phyloP scores from a whole-genome alignment of 2,329 filamentous ascomycete genomes.

The Colletotrichum neosansevieriae region DNA sequence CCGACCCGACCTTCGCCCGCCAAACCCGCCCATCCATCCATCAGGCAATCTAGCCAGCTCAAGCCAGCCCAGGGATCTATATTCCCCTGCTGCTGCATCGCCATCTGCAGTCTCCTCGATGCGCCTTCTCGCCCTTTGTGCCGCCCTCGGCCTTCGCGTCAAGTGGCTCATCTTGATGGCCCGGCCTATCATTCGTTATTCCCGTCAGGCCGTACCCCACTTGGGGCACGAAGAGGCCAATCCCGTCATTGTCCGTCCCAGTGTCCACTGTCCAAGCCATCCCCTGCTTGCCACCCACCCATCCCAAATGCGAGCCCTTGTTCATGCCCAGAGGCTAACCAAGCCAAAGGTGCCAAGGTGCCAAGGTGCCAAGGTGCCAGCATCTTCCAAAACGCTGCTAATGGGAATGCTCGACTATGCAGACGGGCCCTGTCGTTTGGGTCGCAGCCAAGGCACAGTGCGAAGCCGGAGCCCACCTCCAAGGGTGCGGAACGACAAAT shows the following conservation, averaged over 20 bases:
- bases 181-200: conserved; percentile 26
- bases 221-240: conserved; percentile 8
- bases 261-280: background rate
- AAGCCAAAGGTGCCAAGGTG: conserved; percentile 24
- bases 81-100: conserved; percentile 25
- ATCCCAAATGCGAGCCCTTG: conserved; percentile 5
- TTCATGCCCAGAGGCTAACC: conserved; percentile 27
- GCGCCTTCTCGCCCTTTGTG: conserved; percentile 21
- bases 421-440: conserved; percentile 28
- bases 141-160: conserved; percentile 27
- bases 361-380: conserved; percentile 28
- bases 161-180: conserved; percentile 15
- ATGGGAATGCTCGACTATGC: conserved; percentile 1
- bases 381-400: conserved; percentile 24
- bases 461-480: conserved; percentile 13
- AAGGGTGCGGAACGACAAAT: conserved; percentile 7
- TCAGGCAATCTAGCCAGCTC: background rate
- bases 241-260: conserved; percentile 22
- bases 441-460: conserved; percentile 29
- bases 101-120: conserved; percentile 23
- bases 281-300: conserved; percentile 18
- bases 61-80: conserved; percentile 29
- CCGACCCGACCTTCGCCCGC: conserved; percentile 21
- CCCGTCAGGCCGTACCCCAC: background rate
- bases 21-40: conserved; percentile 32